Evolutionary conservation across 768 basidiomycete genomes (phyloP), one percentile per base, ranked within the genome.

Genomic region (Suillus weaverae): DNA sequence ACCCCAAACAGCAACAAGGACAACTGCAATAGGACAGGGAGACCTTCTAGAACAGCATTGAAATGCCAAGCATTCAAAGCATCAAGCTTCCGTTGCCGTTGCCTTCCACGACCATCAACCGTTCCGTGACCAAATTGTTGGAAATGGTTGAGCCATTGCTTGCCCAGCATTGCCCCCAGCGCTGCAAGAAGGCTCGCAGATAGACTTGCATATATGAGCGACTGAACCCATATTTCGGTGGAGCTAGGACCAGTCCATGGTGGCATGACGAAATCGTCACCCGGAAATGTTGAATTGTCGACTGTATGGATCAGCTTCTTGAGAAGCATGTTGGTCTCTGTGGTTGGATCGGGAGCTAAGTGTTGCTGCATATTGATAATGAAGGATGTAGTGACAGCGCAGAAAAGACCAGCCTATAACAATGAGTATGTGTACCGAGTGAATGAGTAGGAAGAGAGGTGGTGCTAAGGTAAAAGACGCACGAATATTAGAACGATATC

Each of bases 371-470:
- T 78, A 60, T 79, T 74, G 20, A 80, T 72, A 7, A 78, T 73
- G 61, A 81, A 82, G 2, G 80, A 72, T 3, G 76, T 78, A 16
- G 79, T 71, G 1, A 75, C 76, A 5, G 79, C 75, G 30, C 80
- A 79, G 67, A 82, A 82, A 13, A 82, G 71, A 74, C 81, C 81
- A 39, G 78, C 76, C 80, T 81, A 46, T 32, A 30, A 69, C 61
- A 20, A 30, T 30, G 9, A 9, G 14, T 26, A 8, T 57, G 16
- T 1, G n/a, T 22, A 18, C 7, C 1, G 38, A 39, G 26, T 26
- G 22, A 38, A 38, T 56, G 22, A 57, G 22, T 38, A 39, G 10
- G 22, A 20, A 30, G 16, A 38, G 38, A 39, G 26, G 22, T 57
- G 16, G 38, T 39, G 38, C 18, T 4, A 26, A 53, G 32, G 9